These are phyloP conservation scores for Paramecium sexaurelia DNA, from an alignment of 73 alveolate species.

Conservation along the genomic window DNA sequence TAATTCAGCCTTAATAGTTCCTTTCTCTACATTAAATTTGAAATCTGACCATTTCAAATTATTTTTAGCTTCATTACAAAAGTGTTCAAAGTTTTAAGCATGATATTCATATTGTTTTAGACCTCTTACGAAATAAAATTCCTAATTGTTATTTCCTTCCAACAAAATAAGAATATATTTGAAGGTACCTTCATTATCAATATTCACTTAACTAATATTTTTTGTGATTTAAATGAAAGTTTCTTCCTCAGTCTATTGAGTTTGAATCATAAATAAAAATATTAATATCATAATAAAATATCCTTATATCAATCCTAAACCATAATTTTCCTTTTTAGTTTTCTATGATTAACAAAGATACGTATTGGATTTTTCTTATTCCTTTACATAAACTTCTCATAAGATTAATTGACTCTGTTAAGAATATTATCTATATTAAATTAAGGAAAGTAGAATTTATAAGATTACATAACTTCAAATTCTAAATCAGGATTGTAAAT, in stretches of 20 bases:
- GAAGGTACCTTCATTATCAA: constrained; percentile 31
- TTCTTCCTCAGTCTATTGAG: background rate
- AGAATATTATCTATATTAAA: background rate
- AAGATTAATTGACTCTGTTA: background rate
- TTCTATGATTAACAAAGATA: background rate
- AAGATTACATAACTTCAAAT: constrained; percentile 48
- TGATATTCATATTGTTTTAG: constrained; percentile 33
- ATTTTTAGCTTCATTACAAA: constrained; percentile 8
- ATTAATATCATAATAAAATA: background rate
- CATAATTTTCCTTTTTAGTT: background rate
- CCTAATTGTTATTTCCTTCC: background rate
- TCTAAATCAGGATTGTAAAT: constrained; percentile 1
- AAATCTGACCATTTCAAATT: background rate
- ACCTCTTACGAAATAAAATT: constrained; percentile 42
- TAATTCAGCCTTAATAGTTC: background rate
- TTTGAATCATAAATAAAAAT: background rate
- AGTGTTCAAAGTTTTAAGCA: constrained; percentile 31
- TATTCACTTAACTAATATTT: background rate
- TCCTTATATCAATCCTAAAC: background rate
- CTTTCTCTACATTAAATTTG: background rate
- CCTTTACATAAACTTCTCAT: background rate
- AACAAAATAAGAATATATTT: background rate
- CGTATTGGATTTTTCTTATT: background rate
- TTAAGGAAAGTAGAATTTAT: constrained; percentile 31
- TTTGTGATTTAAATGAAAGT: background rate